These are phyloP conservation scores for Chytridium lagenaria DNA, from an alignment of 371 early-diverging fungal species.

Conservation along the genomic window DNA sequence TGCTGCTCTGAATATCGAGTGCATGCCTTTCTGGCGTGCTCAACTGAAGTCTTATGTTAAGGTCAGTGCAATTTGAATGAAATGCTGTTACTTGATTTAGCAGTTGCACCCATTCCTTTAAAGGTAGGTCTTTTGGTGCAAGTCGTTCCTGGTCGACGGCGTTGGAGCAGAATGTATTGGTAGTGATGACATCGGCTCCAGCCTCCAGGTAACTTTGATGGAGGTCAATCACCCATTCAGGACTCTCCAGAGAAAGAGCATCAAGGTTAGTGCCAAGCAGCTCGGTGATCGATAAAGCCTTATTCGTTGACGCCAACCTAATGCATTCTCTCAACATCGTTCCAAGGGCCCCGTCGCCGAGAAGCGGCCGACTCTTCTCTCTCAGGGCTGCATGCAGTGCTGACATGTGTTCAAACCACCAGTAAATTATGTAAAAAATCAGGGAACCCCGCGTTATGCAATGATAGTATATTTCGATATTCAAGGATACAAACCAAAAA, in stretches of 20 bases:
- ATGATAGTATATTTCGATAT: too few species aligned
- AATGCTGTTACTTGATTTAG: not conserved
- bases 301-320: not conserved
- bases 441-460: too few species aligned
- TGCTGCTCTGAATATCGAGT: not conserved
- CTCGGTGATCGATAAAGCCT: not conserved
- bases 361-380: not conserved
- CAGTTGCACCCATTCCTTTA: not conserved
- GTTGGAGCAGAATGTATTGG: not conserved
- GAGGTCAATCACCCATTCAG: conserved; percentile 1
- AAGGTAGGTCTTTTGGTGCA: not conserved
- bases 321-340: not conserved
- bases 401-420: too few species aligned
- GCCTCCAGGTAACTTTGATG: not conserved
- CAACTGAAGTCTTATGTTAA: not conserved
- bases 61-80: not conserved
- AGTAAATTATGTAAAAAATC: too few species aligned
- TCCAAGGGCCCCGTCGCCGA: not conserved
- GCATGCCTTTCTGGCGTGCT: not conserved
- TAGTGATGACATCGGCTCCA: not conserved
- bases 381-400: too few species aligned
- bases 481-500: too few species aligned
- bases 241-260: not conserved
- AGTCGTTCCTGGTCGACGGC: not conserved
- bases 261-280: not conserved